Evolutionary conservation across 805 yeast genomes (phyloP), one percentile per base, ranked within the genome.

Genomic region (Candida odintsovae): DNA sequence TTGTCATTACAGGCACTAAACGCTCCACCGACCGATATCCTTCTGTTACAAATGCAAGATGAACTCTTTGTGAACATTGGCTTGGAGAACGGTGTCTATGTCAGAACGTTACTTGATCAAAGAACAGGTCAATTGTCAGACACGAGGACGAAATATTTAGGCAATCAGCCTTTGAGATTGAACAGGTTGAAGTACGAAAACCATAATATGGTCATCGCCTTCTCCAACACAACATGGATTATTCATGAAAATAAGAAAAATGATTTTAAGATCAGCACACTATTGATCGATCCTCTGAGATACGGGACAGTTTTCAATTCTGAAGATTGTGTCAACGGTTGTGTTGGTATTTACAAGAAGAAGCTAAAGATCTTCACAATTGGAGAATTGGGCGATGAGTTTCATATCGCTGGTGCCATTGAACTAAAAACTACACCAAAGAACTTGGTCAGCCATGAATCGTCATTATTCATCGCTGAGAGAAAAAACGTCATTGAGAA

Each of bases 81-180:
- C 2, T 72, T 90, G 71, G 75, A 68, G n/a, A 87, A 82, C 62
- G 98, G 98, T 19, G 78, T 90, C 1, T 88, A 84, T 65, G 81
- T 82, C 2, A 69, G 83, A 16, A 76, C 88, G 0, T 65, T 68
- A 6, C 54, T 90, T 35, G 88, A 86, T 57, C 57, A 61, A 0
- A 56, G 67, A 5, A 70, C 83, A 4, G 97, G 96, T 3, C 72
- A 78, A 19, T 61, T 84, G 13, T 67, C 76, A 1, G 83, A 84
- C 52, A 77, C 89, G 1, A 71, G 84, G 55, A 78, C 80, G 16
- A 81, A 83, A 57, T 89, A 84, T 57, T 61, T 88, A 25, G 98
- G 98, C 0, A 74, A 86, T 0, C 72, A 72, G 37, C 79, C 86
- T 0, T 83, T 90, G 0, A 56, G 57, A 3, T 63, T 90, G 13